Evolutionary conservation across 345 rosid species (phyloP).

Genomic region (Bruguiera parviflora): DNA sequence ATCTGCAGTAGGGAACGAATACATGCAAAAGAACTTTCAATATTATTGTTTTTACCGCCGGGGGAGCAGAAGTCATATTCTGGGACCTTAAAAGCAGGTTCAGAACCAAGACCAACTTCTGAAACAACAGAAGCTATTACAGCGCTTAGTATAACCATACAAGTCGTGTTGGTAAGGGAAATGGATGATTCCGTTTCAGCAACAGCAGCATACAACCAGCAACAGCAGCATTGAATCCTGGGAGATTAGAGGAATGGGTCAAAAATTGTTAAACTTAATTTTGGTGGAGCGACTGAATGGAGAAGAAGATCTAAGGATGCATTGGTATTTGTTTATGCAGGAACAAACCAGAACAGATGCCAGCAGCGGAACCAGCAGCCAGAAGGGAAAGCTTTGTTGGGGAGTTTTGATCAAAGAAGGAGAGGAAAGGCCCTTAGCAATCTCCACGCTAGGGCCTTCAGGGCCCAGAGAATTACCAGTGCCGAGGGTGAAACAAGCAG

Average conservation of each 20-base stretch:
- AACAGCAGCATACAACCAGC: slow-evolving; percentile 90
- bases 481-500: slow-evolving; percentile 86
- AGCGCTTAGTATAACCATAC: slow-evolving; percentile 88
- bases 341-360: slow-evolving; percentile 75
- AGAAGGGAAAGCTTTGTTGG: slow-evolving; percentile 57
- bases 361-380: slow-evolving; percentile 94
- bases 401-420: slow-evolving; percentile 37
- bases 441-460: slow-evolving; percentile 95
- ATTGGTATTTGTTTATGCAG: no score
- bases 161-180: slow-evolving; percentile 74
- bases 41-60: slow-evolving; percentile 46
- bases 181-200: slow-evolving; percentile 56
- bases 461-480: slow-evolving; percentile 94
- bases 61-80: slow-evolving; percentile 75
- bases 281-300: background rate
- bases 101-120: slow-evolving; percentile 80
- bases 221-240: slow-evolving; percentile 97
- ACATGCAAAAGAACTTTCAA: no score
- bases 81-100: slow-evolving; percentile 70
- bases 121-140: slow-evolving; percentile 84
- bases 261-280: background rate
- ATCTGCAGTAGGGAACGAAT: no score
- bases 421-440: slow-evolving; percentile 56
- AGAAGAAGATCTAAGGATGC: background rate
- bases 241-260: background rate